A percentile compares a stretch with the other conserved stretches of the same genome.
These are phyloP conservation scores for Pichia sp. DNA, from an alignment of 1,139 yeast genomes.

Conservation along the genomic window DNA sequence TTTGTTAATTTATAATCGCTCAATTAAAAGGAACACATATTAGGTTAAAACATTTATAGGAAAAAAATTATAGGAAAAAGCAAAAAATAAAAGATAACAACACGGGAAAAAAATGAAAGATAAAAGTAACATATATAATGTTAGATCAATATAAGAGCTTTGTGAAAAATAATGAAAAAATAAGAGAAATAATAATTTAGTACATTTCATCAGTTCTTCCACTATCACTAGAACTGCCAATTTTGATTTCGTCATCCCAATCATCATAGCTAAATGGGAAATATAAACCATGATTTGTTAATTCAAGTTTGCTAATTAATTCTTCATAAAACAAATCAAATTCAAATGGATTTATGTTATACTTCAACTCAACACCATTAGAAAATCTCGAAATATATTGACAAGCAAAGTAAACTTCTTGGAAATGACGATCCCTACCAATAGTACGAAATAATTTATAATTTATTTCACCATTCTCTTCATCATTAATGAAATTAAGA, in stretches of 20 bases:
- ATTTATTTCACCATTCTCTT: neutral
- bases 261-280: neutral
- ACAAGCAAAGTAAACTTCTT: neutral
- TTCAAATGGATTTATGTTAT: neutral
- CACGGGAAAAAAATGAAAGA: too few relatives aligned
- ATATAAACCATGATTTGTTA: conserved; percentile 1
- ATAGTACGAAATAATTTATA: neutral
- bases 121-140: too few relatives aligned
- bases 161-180: neutral
- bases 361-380: neutral
- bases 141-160: neutral
- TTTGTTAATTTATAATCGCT: too few relatives aligned
- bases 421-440: neutral
- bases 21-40: too few relatives aligned
- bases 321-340: neutral
- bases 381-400: neutral
- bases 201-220: too few relatives aligned
- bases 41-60: too few relatives aligned
- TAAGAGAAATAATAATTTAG: too few relatives aligned
- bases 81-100: too few relatives aligned
- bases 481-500: neutral
- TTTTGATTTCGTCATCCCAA: neutral
- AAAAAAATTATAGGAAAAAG: too few relatives aligned
- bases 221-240: too few relatives aligned
- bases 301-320: neutral